Percentiles rank a stretch among this genome's conserved stretches.
Conservation (phyloP, 2,329 filamentous ascomycete genomes). For the Dendryphion nanum region DNA sequence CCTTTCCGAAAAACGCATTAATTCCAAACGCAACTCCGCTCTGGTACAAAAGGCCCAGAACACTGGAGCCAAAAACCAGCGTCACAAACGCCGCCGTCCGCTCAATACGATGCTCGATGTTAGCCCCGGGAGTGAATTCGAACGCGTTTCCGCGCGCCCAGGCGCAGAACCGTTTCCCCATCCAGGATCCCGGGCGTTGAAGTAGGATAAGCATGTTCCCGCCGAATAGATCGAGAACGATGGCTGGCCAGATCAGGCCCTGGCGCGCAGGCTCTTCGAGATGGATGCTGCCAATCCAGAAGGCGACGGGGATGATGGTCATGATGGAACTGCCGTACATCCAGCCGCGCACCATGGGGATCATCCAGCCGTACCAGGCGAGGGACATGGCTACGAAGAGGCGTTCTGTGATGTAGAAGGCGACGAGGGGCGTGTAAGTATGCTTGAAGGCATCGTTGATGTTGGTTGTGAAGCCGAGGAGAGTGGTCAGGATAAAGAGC, state of each 20-base stretch:
- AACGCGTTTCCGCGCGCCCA: slow-evolving; percentile 43
- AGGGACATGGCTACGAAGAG: slow-evolving; percentile 54
- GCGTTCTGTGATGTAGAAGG: slow-evolving; percentile 59
- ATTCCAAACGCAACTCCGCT: slow-evolving; percentile 52
- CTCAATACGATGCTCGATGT: slow-evolving; percentile 66
- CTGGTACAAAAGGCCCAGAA: slow-evolving; percentile 62
- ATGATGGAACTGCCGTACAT: slow-evolving; percentile 53
- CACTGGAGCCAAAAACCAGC: slow-evolving; percentile 63
- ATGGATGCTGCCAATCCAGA: slow-evolving; percentile 63
- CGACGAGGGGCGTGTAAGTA: slow-evolving; percentile 59
- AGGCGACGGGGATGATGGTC: slow-evolving; percentile 47
- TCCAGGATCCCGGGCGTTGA: slow-evolving; percentile 19
- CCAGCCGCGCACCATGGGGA: slow-evolving; percentile 58
- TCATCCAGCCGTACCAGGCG: slow-evolving; percentile 45
- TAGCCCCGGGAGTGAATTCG: slow-evolving; percentile 61
- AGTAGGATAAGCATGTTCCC: slow-evolving; percentile 44
- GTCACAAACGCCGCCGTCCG: slow-evolving; percentile 64
- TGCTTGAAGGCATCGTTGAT: slow-evolving; percentile 54
- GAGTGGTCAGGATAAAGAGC: slow-evolving; percentile 60
- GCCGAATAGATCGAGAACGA: slow-evolving; percentile 55
- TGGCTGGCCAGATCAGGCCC: slow-evolving; percentile 56
- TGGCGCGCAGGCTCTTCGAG: slow-evolving; percentile 55
- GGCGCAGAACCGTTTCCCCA: slow-evolving; percentile 10
- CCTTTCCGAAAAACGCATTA: slow-evolving; percentile 62
- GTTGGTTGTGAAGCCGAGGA: slow-evolving; percentile 64